Base-by-base conservation (phyloP, 2,329 filamentous ascomycete genomes). In the Hirsutella thompsonii region DNA sequence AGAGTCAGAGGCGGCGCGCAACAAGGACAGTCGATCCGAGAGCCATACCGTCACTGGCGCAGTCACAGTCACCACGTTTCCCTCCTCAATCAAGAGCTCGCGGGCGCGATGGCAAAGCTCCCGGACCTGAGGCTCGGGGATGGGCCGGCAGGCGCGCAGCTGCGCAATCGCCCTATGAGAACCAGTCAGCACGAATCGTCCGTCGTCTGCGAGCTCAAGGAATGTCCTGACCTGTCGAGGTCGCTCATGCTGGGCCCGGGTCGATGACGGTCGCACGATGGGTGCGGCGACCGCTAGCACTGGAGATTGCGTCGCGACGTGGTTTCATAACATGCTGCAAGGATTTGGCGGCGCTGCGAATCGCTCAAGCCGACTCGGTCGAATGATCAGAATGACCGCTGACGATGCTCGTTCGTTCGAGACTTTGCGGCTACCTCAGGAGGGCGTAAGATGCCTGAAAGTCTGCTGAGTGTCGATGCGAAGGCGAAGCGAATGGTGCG, bases 51-150 rank as follows among this genome's bases (percentile, higher is more conserved):
- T 96, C 45, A 96, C 90, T 19, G 90, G 90, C 46, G 90, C 90
- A 58, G 90, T 83, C 46, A 98, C 90, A 16, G 84, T 88, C 48
- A 96, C 90, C 39, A 96, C 90, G 59, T 98, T 96, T 49, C 87
- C 90, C 67, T 98, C 92, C 63, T 96, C 92, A 47, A 98, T 94
- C 49, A 98, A 68, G 41, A 98, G 75, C 68, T 98, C 92, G 48
- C 92, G 79, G 40, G 92, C 92, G 60, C 95, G 95, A 71, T 95
- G 90, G 66, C 92, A 96, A 52, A 98, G 74, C 66, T 98, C 90
- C 58, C 90, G 83, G 46, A 98, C 93, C 67, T 96, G 86, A 33
- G 81, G 73, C 68, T 98, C 92, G 47, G 92, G 90, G 52, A 98
- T 98, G 42, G 90, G 89, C 47, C 89, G 85, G 66, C 92, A 98